Conservation (phyloP, 352 stramenopile genomes). For the Phytopythium delawarense region DNA sequence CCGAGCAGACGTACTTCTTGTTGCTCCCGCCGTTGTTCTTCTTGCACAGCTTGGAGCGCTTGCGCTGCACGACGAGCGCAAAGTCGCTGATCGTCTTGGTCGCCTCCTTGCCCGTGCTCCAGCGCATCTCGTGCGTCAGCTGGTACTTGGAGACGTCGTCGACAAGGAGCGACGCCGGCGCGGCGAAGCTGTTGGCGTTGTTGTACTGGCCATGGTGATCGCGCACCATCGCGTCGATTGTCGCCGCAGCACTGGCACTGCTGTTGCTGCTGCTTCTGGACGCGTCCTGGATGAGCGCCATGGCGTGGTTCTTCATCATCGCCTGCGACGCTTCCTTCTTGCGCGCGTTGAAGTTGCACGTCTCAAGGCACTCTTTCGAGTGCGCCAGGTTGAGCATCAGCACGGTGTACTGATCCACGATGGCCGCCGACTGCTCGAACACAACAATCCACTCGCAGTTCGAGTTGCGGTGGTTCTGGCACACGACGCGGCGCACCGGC, state of each 20-base stretch:
- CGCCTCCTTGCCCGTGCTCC: conserved; percentile 69
- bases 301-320: conserved; percentile 6
- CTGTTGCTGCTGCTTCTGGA: not conserved
- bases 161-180: conserved; percentile 37
- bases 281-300: conserved; percentile 5
- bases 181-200: not conserved
- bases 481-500: conserved; percentile 48
- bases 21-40: conserved; percentile 78
- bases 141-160: conserved; percentile 65
- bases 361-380: conserved; percentile 73
- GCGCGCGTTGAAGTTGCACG: conserved; percentile 67
- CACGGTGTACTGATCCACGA: conserved; percentile 43
- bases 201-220: not conserved
- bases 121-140: conserved; percentile 79
- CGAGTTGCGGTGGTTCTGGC: conserved; percentile 73
- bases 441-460: conserved; percentile 64
- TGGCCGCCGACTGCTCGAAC: conserved; percentile 40
- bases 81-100: conserved; percentile 79
- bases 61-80: conserved; percentile 71
- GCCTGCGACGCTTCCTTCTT: conserved; percentile 33
- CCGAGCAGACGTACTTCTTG: conserved; percentile 85
- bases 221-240: conserved; percentile 1
- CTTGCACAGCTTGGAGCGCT: conserved; percentile 77
- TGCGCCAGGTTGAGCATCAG: conserved; percentile 54
- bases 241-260: not conserved